Percentiles rank a stretch among this genome's conserved stretches.
Evolutionary conservation across 345 rosid species (phyloP).

Genomic region (Sonneratia caseolaris): DNA sequence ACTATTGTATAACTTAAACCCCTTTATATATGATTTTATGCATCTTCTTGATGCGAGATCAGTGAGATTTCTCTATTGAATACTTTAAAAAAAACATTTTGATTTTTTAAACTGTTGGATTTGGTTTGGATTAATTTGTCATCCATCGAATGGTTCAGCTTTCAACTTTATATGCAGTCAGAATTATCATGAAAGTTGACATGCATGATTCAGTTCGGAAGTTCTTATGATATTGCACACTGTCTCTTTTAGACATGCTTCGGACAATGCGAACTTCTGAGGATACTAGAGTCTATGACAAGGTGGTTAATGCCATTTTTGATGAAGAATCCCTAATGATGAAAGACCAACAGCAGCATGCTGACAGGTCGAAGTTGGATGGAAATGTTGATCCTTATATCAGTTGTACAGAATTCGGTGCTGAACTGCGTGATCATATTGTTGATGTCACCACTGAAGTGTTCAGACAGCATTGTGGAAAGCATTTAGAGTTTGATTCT

Average conservation of each 20-base stretch:
- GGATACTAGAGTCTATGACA: conserved; percentile 77
- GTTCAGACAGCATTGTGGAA: conserved; percentile 75
- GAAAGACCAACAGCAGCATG: conserved; percentile 39
- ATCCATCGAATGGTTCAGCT: not conserved
- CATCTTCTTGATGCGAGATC: too few relatives aligned
- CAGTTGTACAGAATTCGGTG: conserved; percentile 48
- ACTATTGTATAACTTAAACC: too few relatives aligned
- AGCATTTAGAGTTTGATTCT: conserved; percentile 66
- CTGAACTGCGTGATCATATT: conserved; percentile 77
- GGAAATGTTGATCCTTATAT: conserved; percentile 33
- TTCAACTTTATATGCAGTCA: not conserved
- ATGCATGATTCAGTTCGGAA: not conserved
- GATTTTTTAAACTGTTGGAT: not conserved
- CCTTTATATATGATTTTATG: too few relatives aligned
- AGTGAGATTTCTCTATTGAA: too few relatives aligned
- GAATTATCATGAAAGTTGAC: not conserved
- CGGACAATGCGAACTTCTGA: conserved; percentile 79
- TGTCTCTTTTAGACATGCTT: conserved; percentile 44
- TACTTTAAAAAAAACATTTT: too few relatives aligned
- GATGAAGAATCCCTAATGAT: conserved; percentile 51
- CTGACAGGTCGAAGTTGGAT: conserved; percentile 26
- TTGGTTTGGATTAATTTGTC: not conserved
- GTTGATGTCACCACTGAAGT: conserved; percentile 68
- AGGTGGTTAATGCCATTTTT: conserved; percentile 73
- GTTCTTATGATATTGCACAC: not conserved